phyloP scores from a whole-genome alignment of 441 rosid genomes.

The Populus hybrid region DNA sequence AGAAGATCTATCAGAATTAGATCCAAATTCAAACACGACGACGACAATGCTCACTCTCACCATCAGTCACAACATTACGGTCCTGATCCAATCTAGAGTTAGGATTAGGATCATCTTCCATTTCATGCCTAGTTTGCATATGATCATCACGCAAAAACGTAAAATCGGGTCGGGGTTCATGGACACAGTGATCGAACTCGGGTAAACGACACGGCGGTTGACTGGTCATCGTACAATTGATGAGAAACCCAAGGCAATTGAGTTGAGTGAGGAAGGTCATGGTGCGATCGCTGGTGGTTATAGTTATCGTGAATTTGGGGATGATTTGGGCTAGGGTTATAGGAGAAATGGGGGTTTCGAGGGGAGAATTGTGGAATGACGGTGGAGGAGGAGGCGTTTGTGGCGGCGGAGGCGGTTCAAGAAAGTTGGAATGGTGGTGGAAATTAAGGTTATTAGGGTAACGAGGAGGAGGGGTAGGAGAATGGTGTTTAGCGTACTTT shows the following conservation, averaged over 20 bases:
- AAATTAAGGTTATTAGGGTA: constrained; percentile 19
- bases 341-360: constrained; percentile 28
- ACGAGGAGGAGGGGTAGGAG: constrained; percentile 17
- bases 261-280: constrained; percentile 24
- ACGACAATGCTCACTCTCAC: constrained; percentile 25
- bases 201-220: constrained; percentile 20
- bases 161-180: not conserved
- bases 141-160: constrained; percentile 19
- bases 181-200: constrained; percentile 20
- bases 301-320: constrained; percentile 5
- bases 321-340: constrained; percentile 26
- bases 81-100: not conserved
- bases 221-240: constrained; percentile 16
- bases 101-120: constrained; percentile 37
- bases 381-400: too few species aligned
- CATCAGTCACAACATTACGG: constrained; percentile 6
- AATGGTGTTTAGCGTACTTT: constrained; percentile 28
- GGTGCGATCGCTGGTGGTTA: constrained; percentile 15
- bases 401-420: constrained; percentile 18
- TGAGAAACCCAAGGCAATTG: constrained; percentile 18
- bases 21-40: constrained; percentile 33
- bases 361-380: too few species aligned
- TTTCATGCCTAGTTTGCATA: constrained; percentile 32
- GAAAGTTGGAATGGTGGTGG: constrained; percentile 19
- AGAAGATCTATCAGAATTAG: constrained; percentile 39